Evolutionary conservation across 2,329 filamentous ascomycete species (phyloP), one percentile per base, ranked within the genome.

Genomic region (Cryphonectria japonica): DNA sequence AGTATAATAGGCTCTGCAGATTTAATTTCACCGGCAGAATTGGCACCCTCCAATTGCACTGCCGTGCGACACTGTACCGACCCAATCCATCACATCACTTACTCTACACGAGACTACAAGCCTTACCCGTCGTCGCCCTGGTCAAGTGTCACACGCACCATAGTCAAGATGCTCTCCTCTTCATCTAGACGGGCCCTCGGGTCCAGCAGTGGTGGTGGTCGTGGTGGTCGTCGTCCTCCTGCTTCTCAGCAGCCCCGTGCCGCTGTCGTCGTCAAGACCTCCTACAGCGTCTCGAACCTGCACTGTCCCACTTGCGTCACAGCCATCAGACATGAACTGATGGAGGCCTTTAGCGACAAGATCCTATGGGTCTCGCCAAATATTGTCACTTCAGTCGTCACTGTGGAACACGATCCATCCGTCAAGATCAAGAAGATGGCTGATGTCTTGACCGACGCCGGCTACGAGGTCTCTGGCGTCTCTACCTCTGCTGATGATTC

Each of bases 301-400:
- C 92, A 94, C 80, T 94, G 92, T 81, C 89, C 91, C 19, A 92
- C 91, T 72, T 94, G 92, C 79, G 88, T 93, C 66, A 86, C 87
- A 50, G 85, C 86, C 75, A 93, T 94, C 77, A 85, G 89, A 76
- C 82, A 86, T 68, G 84, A 86, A 71, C 81, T 94, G 71, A 83
- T 78, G 71, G 84, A 83, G 61, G 79, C 79, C 29, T 87, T 81
- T 75, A 77, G 75, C 68, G 79, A 77, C 81, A 86, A 78, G 77
- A 82, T 83, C 82, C 83, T 77, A 69, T 89, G 87, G 82, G 86
- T 93, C 41, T 91, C 90, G 73, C 87, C 91, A 72, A 93, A 92
- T 74, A 87, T 93, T 72, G 86, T 93, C 76, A 91, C 90, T 54
- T 92, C 92, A 65, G 89, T 89, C 72, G 88, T 93, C 75, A 89